These are phyloP conservation scores for Quercus tomentella DNA, from an alignment of 331 rosid genomes.

Conservation along the genomic window DNA sequence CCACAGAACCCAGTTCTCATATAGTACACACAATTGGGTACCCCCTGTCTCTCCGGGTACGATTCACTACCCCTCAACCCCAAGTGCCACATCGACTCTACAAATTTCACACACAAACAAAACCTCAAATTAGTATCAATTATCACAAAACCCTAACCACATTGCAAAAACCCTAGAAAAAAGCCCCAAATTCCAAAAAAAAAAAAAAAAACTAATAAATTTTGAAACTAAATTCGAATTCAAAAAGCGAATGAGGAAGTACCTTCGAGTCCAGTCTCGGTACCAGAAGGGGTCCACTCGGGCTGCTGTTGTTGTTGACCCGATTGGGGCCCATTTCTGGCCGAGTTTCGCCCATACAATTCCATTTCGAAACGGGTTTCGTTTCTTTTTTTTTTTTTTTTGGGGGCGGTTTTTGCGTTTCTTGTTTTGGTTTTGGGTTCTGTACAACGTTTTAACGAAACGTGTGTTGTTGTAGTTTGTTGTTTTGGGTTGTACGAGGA, in stretches of 20 bases:
- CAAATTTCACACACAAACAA: constrained; percentile 16
- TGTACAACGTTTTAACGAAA: neutral
- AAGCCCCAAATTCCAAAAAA: constrained; percentile 3
- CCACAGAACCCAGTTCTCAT: constrained; percentile 90
- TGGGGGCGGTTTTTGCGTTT: neutral
- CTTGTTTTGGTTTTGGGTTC: neutral
- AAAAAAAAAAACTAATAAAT: neutral
- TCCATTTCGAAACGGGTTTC: constrained; percentile 43
- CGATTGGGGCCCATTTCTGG: constrained; percentile 58
- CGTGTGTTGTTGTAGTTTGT: too few relatives aligned
- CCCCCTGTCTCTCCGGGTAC: constrained; percentile 79
- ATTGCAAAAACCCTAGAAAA: constrained; percentile 39
- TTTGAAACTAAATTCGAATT: neutral
- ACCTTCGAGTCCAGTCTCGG: constrained; percentile 66
- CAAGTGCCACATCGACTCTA: constrained; percentile 83
- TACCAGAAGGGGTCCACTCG: constrained; percentile 60
- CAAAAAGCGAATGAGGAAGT: neutral
- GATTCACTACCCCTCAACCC: constrained; percentile 50
- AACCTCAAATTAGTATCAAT: constrained; percentile 9
- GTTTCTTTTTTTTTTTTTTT: neutral
- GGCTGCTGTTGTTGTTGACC: constrained; percentile 22
- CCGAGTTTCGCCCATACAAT: constrained; percentile 61
- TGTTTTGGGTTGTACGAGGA: neutral
- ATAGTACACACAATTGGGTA: constrained; percentile 74
- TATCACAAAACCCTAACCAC: constrained; percentile 24